Evolutionary conservation across 208 protist genomes (phyloP), one percentile per base, ranked within the genome.

Genomic region (Porcisia deanei): DNA sequence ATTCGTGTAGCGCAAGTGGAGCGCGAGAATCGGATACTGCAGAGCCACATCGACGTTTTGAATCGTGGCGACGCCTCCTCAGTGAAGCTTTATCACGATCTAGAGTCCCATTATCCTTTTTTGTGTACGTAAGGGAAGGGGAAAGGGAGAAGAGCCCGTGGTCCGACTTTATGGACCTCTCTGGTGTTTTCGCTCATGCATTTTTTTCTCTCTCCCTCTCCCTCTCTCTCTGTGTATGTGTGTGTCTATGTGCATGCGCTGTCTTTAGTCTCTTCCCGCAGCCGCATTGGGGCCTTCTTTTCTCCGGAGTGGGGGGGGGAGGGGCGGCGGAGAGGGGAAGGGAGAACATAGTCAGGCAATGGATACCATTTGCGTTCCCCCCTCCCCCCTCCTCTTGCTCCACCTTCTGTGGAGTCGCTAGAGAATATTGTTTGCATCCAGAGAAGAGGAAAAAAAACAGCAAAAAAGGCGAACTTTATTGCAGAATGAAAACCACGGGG

Each of bases 11-110:
- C 58, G n/a, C 25, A 20, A 22, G 53, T 79, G 53, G 75, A 79
- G 59, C 52, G 65, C n/a, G 75, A 79, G 52, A 79, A 79, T 58
- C 57, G 57, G 43, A 41, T 79, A 34, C 55, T 79, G 57, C 49
- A 37, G 53, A 43, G 39, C 49, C 18, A 25, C 52, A 47, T 74
- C 49, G 75, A 66, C 34, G 22, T 74, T 52, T 63, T 80, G 59
- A 60, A 65, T 25, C 68, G 68, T 16, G 68, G 75, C 60, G 68
- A 74, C n/a, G 59, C 68, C 16, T 75, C 68, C 3, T 80, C 75
- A 49, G 34, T 53, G 57, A 73, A 25, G 41, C 67, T 73, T 7
- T 79, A 53, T 47, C 43, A 60, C 53, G 39, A 66, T 41, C 22
- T 75, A 6, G 57, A 75, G 71, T 47, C n/a, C 1, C 39, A 43